Conservation (phyloP, 129 eudicot genomes). For the Centrapalus pauciflorus region DNA sequence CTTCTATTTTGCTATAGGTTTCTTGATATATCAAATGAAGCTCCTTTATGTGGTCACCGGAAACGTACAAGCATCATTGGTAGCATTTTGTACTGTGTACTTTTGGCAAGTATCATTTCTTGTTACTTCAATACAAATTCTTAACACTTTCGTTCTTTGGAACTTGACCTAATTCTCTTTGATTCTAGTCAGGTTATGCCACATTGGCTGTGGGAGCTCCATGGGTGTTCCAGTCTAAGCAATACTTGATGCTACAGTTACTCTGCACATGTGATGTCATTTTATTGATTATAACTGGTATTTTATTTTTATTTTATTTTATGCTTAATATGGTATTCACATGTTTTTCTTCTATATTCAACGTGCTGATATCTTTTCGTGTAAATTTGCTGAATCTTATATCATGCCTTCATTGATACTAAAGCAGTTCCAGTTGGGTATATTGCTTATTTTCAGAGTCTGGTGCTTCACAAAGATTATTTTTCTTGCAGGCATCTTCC, state of each 20-base stretch:
- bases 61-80: constrained; percentile 72
- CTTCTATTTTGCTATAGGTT: constrained; percentile 46
- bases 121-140: neutral
- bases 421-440: constrained; percentile 1
- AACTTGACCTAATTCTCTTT: constrained; percentile 18
- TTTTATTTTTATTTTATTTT: neutral
- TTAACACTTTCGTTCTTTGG: neutral
- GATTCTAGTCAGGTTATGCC: constrained; percentile 91
- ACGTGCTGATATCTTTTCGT: neutral
- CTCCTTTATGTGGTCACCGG: constrained; percentile 83
- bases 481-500: constrained; percentile 70
- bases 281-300: constrained; percentile 74
- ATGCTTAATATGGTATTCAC: neutral
- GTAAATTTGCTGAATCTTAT: neutral
- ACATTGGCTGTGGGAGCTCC: constrained; percentile 75
- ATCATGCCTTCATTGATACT: neutral
- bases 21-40: constrained; percentile 85
- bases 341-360: neutral
- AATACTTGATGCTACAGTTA: constrained; percentile 48
- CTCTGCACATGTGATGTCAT: constrained; percentile 76
- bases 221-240: constrained; percentile 55
- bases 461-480: constrained; percentile 3
- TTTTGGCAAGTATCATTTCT: constrained; percentile 72
- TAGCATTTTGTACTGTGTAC: constrained; percentile 73
- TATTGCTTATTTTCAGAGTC: neutral